Percentiles rank a stretch among this genome's conserved stretches.
These are phyloP conservation scores for Solanum virginianum DNA, from an alignment of 257 asterid species.

Conservation along the genomic window DNA sequence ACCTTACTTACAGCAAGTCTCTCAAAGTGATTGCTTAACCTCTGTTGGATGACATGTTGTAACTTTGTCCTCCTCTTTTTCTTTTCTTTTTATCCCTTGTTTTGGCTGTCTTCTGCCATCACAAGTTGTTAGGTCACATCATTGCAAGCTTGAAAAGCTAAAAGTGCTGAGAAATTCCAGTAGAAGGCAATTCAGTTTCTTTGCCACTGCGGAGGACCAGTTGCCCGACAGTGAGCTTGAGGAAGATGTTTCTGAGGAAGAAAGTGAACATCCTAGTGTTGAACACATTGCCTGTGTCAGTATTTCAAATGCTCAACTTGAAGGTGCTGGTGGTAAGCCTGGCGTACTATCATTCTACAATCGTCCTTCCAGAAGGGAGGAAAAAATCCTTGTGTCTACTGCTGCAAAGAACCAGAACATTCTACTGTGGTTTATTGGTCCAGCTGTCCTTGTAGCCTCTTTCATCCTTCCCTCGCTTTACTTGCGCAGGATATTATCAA, in stretches of 20 bases:
- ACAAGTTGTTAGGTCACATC: conserved; percentile 35
- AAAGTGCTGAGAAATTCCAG: conserved; percentile 15
- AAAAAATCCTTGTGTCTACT: conserved; percentile 18
- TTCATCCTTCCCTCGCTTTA: conserved; percentile 90
- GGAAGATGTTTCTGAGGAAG: conserved; percentile 31
- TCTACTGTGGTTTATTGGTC: conserved; percentile 77
- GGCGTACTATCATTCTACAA: conserved; percentile 75
- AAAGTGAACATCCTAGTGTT: conserved; percentile 22
- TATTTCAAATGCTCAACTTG: conserved; percentile 19
- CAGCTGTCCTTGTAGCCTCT: conserved; percentile 81
- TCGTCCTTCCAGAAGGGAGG: conserved; percentile 20
- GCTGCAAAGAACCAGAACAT: conserved; percentile 26
- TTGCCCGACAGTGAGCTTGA: conserved; percentile 33
- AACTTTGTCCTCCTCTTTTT: neutral
- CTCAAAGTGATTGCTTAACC: neutral
- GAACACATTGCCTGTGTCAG: conserved; percentile 26
- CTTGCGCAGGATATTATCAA: conserved; percentile 69
- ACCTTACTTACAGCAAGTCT: neutral
- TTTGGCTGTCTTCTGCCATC: conserved; percentile 1
- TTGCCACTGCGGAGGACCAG: conserved; percentile 48
- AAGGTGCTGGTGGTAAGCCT: conserved; percentile 58
- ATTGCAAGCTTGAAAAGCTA: conserved; percentile 25
- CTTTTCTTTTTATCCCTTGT: neutral
- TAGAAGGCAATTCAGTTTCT: conserved; percentile 16
- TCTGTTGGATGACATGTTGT: neutral